A percentile compares a stretch with the other conserved stretches of the same genome.
These are phyloP conservation scores for Taxillus chinensis DNA, from an alignment of 164 flowering plant species.

Conservation along the genomic window DNA sequence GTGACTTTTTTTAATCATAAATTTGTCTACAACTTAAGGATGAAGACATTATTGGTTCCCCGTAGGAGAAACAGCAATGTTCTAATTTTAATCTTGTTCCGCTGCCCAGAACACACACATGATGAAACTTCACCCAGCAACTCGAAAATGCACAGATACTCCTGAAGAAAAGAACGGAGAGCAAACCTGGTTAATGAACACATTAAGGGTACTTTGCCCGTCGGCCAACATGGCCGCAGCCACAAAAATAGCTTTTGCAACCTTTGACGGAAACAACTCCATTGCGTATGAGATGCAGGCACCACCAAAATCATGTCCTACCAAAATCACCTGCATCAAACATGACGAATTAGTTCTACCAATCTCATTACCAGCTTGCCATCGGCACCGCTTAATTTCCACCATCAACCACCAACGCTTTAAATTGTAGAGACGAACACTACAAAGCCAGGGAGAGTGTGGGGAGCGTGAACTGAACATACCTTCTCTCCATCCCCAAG, in stretches of 20 bases:
- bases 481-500: conserved; percentile 6
- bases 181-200: conserved; percentile 2
- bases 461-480: background rate
- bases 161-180: background rate
- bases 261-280: conserved; percentile 18
- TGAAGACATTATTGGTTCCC: too few species aligned
- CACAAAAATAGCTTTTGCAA: conserved; percentile 17
- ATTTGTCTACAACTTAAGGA: too few species aligned
- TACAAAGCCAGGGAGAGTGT: background rate
- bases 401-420: too few species aligned
- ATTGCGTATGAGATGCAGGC: conserved; percentile 20
- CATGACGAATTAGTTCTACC: background rate
- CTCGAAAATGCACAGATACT: too few species aligned
- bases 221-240: conserved; percentile 10
- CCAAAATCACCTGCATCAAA: conserved; percentile 19
- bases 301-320: conserved; percentile 24
- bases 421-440: too few species aligned
- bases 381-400: too few species aligned
- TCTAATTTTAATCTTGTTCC: too few species aligned
- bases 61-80: too few species aligned
- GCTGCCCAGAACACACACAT: too few species aligned
- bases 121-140: too few species aligned
- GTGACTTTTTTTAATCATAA: too few species aligned
- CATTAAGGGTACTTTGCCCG: conserved; percentile 5
- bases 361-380: background rate